A percentile compares a stretch with the other conserved stretches of the same genome.
Conservation (phyloP, 139 green algal genomes). For the Diplosphaera chodatii region DNA sequence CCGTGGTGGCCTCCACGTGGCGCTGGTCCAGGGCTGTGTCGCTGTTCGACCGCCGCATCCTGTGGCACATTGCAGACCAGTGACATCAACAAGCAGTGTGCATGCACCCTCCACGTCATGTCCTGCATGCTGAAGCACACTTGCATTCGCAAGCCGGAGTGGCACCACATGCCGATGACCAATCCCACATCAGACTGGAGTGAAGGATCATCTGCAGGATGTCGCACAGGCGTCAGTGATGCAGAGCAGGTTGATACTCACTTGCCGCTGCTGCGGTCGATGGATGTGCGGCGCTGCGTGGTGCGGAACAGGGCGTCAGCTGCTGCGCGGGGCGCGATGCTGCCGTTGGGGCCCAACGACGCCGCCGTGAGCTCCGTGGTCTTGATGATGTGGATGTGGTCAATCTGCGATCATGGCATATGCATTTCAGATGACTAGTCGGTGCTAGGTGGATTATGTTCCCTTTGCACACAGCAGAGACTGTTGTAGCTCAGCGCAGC, state of each 20-base stretch:
- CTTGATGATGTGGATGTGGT: conserved; percentile 81
- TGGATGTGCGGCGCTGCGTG: not conserved
- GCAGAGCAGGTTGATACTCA: not conserved
- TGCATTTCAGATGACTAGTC: no score
- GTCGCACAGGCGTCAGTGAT: no score
- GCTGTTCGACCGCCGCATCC: conserved; percentile 8
- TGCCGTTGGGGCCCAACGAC: not conserved
- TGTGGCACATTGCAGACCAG: not conserved
- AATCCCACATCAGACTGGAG: no score
- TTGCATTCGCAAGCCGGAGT: no score
- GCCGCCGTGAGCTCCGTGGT: conserved; percentile 54
- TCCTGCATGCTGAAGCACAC: no score
- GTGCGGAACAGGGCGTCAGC: not conserved
- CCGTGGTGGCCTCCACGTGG: not conserved
- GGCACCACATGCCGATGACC: no score
- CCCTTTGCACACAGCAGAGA: not conserved
- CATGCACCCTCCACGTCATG: no score
- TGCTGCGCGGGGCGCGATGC: not conserved
- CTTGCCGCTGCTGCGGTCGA: not conserved
- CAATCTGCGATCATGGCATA: conserved; percentile 41
- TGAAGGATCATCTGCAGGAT: no score
- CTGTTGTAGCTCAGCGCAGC: no score
- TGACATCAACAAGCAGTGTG: no score
- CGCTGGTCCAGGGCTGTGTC: conserved; percentile 16
- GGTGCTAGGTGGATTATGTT: no score